These are phyloP conservation scores for Globisporangium middletonii DNA, from an alignment of 352 stramenopile species.

Conservation along the genomic window DNA sequence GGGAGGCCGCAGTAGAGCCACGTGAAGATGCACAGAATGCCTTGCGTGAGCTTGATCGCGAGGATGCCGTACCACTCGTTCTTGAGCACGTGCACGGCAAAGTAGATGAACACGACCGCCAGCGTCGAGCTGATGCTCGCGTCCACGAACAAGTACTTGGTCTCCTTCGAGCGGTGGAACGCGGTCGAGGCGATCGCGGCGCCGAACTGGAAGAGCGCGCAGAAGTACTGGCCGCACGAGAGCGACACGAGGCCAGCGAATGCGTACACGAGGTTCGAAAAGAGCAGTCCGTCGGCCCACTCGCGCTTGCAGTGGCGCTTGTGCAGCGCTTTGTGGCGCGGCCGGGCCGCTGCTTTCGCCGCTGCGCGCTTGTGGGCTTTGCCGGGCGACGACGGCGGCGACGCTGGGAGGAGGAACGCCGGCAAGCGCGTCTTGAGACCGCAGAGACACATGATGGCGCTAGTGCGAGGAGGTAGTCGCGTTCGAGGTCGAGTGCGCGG, in stretches of 20 bases:
- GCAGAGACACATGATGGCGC: conserved; percentile 27
- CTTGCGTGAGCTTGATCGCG: conserved; percentile 51
- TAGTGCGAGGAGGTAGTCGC: neutral
- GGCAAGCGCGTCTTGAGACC: conserved; percentile 19
- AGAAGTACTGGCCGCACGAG: conserved; percentile 68
- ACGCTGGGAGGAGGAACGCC: conserved; percentile 13
- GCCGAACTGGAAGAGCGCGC: conserved; percentile 59
- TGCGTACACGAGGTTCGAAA: conserved; percentile 77
- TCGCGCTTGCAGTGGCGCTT: conserved; percentile 31
- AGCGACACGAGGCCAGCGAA: conserved; percentile 65
- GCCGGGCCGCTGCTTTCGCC: conserved; percentile 16
- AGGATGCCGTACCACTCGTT: conserved; percentile 80
- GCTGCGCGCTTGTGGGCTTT: conserved; percentile 30
- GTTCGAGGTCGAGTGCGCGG: neutral
- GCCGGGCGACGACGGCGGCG: conserved; percentile 5
- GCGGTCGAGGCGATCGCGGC: conserved; percentile 64
- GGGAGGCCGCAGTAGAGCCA: conserved; percentile 81
- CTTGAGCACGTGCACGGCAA: conserved; percentile 49
- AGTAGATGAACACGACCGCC: conserved; percentile 62
- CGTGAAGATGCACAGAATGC: conserved; percentile 56
- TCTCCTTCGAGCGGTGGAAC: conserved; percentile 82
- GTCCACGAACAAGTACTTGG: conserved; percentile 73
- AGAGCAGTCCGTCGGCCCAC: conserved; percentile 76
- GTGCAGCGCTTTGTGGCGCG: conserved; percentile 26
- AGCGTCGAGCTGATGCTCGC: conserved; percentile 73